Evolutionary conservation across 164 flowering plant genomes (phyloP).

Genomic region (Litsea cubeba): DNA sequence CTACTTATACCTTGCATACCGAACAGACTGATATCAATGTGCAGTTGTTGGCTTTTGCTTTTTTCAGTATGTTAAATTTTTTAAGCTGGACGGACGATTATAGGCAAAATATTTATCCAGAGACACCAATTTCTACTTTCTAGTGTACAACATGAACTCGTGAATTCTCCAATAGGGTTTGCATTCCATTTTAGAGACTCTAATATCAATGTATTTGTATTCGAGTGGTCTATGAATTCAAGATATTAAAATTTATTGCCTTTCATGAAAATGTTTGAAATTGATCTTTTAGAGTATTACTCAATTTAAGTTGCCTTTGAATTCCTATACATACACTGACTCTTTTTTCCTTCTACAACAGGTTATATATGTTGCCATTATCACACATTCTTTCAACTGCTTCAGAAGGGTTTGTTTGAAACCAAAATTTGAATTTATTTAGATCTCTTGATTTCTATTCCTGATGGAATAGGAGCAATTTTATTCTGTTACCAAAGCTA

Average conservation of each 20-base stretch:
- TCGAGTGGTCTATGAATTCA: neutral
- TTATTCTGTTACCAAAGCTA: neutral
- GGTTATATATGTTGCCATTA: neutral
- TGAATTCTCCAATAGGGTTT: neutral
- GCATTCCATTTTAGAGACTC: neutral
- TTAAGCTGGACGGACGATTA: neutral
- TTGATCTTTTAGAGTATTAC: neutral
- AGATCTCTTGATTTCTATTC: neutral
- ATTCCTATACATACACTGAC: neutral
- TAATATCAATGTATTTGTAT: neutral
- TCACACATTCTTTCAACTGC: neutral
- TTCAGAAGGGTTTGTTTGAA: neutral
- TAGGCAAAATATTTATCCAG: conserved; percentile 8
- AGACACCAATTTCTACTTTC: neutral
- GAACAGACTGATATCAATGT: neutral
- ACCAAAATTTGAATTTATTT: neutral
- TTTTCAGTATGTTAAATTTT: conserved; percentile 2
- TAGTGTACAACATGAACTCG: neutral
- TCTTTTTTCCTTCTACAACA: neutral
- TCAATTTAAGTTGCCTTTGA: neutral
- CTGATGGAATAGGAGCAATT: neutral
- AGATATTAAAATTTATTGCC: too few species aligned
- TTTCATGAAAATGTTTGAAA: too few species aligned
- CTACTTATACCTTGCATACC: neutral
- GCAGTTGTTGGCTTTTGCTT: neutral